Percentiles rank a stretch among this genome's conserved stretches.
Evolutionary conservation across 2,329 filamentous ascomycete species (phyloP).

Genomic region (Biscogniauxia mediterranea): DNA sequence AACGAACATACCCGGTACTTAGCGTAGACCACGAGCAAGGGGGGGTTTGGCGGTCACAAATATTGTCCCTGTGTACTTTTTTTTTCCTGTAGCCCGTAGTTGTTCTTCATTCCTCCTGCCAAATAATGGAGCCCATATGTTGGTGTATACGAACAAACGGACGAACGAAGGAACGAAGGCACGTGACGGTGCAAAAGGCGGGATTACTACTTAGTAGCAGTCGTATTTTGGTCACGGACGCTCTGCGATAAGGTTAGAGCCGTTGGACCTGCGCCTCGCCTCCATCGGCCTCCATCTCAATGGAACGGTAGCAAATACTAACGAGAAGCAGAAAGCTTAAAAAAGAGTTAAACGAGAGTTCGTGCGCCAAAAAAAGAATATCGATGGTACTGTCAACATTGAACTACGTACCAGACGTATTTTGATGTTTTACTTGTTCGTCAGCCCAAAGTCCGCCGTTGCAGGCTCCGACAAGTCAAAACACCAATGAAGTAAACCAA

Average conservation of each 20-base stretch:
- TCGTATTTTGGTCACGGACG: neutral
- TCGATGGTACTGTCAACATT: neutral
- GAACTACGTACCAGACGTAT: conserved; percentile 12
- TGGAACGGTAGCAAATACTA: conserved; percentile 7
- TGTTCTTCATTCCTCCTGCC: too few species aligned
- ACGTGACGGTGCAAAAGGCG: neutral
- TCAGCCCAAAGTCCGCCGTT: conserved; percentile 26
- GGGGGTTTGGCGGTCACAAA: neutral
- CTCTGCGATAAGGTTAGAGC: neutral
- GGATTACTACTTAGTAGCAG: too few species aligned
- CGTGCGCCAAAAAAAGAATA: neutral
- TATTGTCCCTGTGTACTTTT: neutral
- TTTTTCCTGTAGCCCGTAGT: neutral
- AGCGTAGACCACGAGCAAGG: neutral
- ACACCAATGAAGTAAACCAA: conserved; percentile 26
- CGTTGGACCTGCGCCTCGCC: neutral
- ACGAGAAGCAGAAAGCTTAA: conserved; percentile 3
- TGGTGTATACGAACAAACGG: too few species aligned
- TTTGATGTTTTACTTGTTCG: conserved; percentile 28
- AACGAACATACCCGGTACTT: neutral
- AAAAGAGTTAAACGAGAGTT: conserved; percentile 1
- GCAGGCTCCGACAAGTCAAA: conserved; percentile 31
- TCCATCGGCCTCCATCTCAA: conserved; percentile 1
- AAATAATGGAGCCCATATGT: neutral
- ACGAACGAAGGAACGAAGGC: neutral